Base-by-base conservation (phyloP, 177 flowering plant genomes). In the Vitis hybrid region DNA sequence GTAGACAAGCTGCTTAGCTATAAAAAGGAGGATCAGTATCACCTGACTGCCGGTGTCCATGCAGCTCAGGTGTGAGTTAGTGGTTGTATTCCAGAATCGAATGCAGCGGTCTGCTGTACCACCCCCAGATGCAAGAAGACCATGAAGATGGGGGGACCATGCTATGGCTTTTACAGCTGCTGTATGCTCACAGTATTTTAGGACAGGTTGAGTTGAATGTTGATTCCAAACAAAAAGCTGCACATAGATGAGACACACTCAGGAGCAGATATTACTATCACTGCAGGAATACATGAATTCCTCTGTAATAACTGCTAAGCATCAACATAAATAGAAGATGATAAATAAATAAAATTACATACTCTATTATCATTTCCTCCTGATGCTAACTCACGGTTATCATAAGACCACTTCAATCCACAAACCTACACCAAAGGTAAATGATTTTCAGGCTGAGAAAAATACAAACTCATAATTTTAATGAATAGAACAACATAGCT, bases 11-110 rank as follows among this genome's bases (percentile, higher is more conserved):
- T 19, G 8, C 16, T 10, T 68, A 56, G 30, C 24, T 56, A 63
- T 54, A 65, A 55, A 52, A 0, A 61, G 10, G 60, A 59, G 21
- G 12, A n/a, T 11, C 35, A 18, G 12, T 52, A 50, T 72, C 46
- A 93, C 99, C 98, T 93, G 98, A 81, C 99, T 95, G 16, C 97
- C 98, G 67, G 98, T 95, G 81, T 95, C 99, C 77, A 93, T 83
- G 79, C 97, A 91, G 66, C 88, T 89, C 21, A 93, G 78, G 74
- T 89, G 93, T 4, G 93, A 74, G 64, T 93, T 93, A 5, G 92
- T 88, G 63, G 93, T 90, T 13, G 99, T 95, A 76, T 93, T 95
- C 98, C 99, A 95, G 70, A 95, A 91, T 6, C 99, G 92, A 70
- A 93, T 93, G 82, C 98, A 90, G 62, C 97, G 73, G 56, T 95